Percentiles rank a stretch among this genome's conserved stretches.
phyloP scores from a whole-genome alignment of 2,329 filamentous ascomycete species.

The Fusarium ambrosium region DNA sequence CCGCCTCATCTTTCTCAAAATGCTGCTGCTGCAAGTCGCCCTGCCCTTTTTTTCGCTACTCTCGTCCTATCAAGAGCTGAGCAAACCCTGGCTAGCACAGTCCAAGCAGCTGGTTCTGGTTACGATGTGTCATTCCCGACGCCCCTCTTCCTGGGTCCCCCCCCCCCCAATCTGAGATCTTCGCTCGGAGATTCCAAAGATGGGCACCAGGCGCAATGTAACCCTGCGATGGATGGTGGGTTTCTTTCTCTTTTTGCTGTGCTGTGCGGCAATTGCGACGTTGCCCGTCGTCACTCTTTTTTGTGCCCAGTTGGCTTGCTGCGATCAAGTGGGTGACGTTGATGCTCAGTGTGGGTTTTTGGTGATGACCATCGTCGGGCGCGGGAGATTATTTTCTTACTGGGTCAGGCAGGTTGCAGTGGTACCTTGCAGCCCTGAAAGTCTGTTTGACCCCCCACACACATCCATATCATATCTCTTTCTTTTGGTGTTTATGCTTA shows the following conservation, averaged over 20 bases:
- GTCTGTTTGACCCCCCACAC: slow-evolving; percentile 19
- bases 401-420: slow-evolving; percentile 12
- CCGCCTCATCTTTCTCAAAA: not conserved
- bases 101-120: slow-evolving; percentile 26
- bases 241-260: not conserved
- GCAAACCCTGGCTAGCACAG: not conserved
- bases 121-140: slow-evolving; percentile 28
- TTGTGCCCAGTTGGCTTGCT: not conserved
- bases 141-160: not conserved
- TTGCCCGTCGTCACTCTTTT: not conserved
- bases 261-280: slow-evolving; percentile 1
- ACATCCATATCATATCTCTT: not conserved
- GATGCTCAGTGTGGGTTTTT: slow-evolving; percentile 14
- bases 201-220: slow-evolving; percentile 24
- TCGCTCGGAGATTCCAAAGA: slow-evolving; percentile 25
- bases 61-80: not conserved
- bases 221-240: not conserved
- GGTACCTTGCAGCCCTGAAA: slow-evolving; percentile 32
- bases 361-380: not conserved
- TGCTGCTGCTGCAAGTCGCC: not conserved
- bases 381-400: not conserved
- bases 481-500: slow-evolving; percentile 5
- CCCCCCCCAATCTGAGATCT: slow-evolving; percentile 33
- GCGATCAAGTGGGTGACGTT: slow-evolving; percentile 11
- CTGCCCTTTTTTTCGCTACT: slow-evolving; percentile 1